Percentiles rank a stretch among this genome's conserved stretches.
phyloP scores from a whole-genome alignment of 2,329 filamentous ascomycete species.

The Cordyceps tenuipes region DNA sequence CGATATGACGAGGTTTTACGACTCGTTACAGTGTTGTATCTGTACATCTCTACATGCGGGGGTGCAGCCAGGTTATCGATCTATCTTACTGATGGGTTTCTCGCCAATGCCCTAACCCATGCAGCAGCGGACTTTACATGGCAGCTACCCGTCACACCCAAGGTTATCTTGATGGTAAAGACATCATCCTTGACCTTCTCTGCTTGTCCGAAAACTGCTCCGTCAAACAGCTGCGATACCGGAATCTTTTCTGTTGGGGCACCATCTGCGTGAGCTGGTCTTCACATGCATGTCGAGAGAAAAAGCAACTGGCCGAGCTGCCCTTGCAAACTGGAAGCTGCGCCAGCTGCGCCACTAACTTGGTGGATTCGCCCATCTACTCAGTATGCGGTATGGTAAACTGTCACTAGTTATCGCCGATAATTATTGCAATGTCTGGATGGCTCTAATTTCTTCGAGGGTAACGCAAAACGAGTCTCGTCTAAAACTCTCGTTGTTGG shows the following conservation, averaged over 20 bases:
- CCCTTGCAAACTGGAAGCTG: neutral
- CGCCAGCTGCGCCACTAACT: neutral
- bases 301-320: neutral
- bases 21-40: neutral
- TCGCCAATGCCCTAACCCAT: constrained; percentile 66
- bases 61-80: neutral
- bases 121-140: constrained; percentile 72
- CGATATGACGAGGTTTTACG: constrained; percentile 74
- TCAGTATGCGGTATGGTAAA: too few relatives aligned
- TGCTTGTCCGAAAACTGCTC: constrained; percentile 52
- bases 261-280: neutral
- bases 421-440: neutral
- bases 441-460: neutral
- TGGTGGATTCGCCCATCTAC: neutral
- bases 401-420: neutral
- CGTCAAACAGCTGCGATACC: constrained; percentile 75
- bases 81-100: constrained; percentile 69
- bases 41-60: neutral
- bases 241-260: constrained; percentile 59
- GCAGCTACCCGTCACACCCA: constrained; percentile 72
- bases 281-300: constrained; percentile 2
- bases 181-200: constrained; percentile 68
- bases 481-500: neutral
- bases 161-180: constrained; percentile 75
- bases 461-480: neutral